These are phyloP conservation scores for Venturia oleaginea DNA, from an alignment of 2,329 filamentous ascomycete species.

Conservation along the genomic window DNA sequence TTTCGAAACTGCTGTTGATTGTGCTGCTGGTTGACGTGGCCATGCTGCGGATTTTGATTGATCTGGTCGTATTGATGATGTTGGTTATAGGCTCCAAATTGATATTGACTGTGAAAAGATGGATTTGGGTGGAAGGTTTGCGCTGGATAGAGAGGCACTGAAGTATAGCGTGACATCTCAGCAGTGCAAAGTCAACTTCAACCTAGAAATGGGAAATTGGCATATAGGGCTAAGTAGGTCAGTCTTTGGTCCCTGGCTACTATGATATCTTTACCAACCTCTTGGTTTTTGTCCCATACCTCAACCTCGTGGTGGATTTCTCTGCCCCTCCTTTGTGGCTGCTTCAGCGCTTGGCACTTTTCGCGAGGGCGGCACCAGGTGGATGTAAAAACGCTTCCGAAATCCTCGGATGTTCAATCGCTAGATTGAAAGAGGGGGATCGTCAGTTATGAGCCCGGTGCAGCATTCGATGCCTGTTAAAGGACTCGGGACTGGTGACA, in stretches of 20 bases:
- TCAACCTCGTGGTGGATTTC: neutral
- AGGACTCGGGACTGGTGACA: neutral
- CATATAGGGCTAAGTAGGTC: neutral
- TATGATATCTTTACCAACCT: neutral
- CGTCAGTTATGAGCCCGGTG: neutral
- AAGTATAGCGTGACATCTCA: neutral
- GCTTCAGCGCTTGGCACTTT: neutral
- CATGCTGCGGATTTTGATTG: constrained; percentile 1
- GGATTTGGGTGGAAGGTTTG: neutral
- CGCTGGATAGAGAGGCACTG: neutral
- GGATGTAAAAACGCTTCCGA: neutral
- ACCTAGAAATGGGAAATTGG: neutral
- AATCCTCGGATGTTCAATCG: no score
- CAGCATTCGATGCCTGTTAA: neutral
- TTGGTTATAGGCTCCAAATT: neutral
- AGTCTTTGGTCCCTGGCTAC: neutral
- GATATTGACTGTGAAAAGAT: neutral
- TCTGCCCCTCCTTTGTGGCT: neutral
- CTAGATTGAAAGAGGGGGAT: neutral
- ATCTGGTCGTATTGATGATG: neutral
- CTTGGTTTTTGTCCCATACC: neutral
- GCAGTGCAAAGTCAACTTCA: neutral
- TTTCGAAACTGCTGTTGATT: constrained; percentile 1
- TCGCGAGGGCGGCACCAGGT: neutral
- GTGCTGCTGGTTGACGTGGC: neutral